A percentile compares a stretch with the other conserved stretches of the same genome.
phyloP scores from a whole-genome alignment of 129 eudicot genomes.

The Saposhnikovia divaricata region DNA sequence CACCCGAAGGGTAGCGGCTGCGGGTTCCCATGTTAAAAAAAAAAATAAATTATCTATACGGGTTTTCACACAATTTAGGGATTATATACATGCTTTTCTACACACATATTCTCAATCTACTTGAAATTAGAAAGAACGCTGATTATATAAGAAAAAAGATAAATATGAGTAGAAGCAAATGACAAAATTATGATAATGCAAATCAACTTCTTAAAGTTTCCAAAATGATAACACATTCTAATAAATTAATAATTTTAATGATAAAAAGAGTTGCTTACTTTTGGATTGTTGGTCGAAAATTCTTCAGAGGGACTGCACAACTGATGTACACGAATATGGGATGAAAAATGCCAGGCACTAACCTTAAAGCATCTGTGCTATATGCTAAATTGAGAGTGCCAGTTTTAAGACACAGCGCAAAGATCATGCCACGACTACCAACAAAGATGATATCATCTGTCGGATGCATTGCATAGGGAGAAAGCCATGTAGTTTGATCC shows the following conservation, averaged over 20 bases:
- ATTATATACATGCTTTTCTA: too few relatives aligned
- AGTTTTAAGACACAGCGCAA: background rate
- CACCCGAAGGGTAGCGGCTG: too few relatives aligned
- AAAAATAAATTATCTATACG: too few relatives aligned
- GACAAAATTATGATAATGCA: background rate
- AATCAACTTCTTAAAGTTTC: background rate
- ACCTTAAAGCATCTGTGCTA: background rate
- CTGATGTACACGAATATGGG: background rate
- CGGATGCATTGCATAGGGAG: background rate
- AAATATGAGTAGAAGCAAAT: too few relatives aligned
- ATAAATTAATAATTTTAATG: too few relatives aligned
- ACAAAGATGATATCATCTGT: background rate
- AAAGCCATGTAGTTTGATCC: background rate
- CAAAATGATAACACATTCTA: too few relatives aligned
- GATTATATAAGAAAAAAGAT: too few relatives aligned
- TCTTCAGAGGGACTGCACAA: background rate
- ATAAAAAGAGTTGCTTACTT: background rate
- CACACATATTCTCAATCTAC: too few relatives aligned
- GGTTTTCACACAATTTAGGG: too few relatives aligned
- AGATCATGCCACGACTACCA: background rate
- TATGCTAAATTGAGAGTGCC: background rate
- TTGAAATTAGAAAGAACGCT: too few relatives aligned
- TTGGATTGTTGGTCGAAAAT: background rate
- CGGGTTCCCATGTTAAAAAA: too few relatives aligned
- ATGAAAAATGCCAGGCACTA: background rate